Percentiles rank a stretch among this genome's conserved stretches.
These are phyloP conservation scores for Exophiala phaeomuriformis DNA, from an alignment of 2,329 filamentous ascomycete species.

Conservation along the genomic window DNA sequence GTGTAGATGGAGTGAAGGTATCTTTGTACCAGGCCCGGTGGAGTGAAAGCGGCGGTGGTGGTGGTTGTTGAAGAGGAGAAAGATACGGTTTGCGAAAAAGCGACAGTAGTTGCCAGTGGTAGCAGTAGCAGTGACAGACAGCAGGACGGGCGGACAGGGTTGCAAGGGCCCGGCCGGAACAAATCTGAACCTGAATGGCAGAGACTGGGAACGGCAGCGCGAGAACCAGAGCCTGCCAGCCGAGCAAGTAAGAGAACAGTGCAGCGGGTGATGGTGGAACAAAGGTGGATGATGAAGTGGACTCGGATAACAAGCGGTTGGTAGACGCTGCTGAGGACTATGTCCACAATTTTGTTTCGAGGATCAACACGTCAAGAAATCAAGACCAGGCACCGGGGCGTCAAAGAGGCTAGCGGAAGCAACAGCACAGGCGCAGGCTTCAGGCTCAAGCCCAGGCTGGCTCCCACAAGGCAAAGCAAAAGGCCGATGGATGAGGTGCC, in stretches of 20 bases:
- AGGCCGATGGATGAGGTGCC: too few species aligned
- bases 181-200: background rate
- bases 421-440: background rate
- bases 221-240: background rate
- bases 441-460: background rate
- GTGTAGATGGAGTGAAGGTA: background rate
- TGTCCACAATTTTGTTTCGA: background rate
- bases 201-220: background rate
- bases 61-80: slow-evolving; percentile 2
- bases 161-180: background rate
- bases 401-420: background rate
- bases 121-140: slow-evolving; percentile 1
- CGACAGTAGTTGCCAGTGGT: slow-evolving; percentile 2
- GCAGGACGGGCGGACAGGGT: background rate
- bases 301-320: background rate
- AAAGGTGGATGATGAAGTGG: background rate
- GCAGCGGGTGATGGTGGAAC: background rate
- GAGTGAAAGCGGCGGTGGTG: background rate
- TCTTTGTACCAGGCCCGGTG: background rate
- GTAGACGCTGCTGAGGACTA: background rate
- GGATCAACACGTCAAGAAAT: background rate
- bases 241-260: background rate
- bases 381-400: background rate
- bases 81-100: slow-evolving; percentile 1
- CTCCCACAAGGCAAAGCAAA: too few species aligned